Conservation (phyloP, 805 yeast species). For the Candida tallmaniae region DNA sequence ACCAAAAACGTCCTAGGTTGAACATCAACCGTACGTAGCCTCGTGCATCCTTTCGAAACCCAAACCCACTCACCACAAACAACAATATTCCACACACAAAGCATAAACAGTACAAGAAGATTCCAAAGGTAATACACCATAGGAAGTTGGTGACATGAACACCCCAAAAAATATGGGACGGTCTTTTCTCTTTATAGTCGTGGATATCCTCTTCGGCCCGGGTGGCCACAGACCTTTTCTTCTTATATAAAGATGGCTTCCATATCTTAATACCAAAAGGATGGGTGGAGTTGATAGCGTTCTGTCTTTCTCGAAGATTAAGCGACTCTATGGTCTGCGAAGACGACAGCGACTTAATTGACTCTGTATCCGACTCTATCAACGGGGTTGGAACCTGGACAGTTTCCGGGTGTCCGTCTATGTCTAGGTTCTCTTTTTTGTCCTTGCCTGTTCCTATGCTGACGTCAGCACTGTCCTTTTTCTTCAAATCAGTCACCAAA, state of each 20-base stretch:
- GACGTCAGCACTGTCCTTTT: conserved; percentile 12
- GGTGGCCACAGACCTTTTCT: conserved; percentile 82
- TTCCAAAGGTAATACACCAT: conserved; percentile 76
- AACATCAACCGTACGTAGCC: conserved; percentile 60
- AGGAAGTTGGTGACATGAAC: conserved; percentile 64
- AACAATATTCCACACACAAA: conserved; percentile 45
- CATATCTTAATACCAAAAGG: conserved; percentile 98
- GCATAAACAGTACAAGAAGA: conserved; percentile 53
- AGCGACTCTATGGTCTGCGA: conserved; percentile 69
- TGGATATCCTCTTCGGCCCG: conserved; percentile 94
- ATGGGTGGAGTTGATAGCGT: conserved; percentile 93
- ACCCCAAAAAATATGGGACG: conserved; percentile 43
- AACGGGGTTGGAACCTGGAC: conserved; percentile 9
- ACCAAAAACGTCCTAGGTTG: conserved; percentile 64
- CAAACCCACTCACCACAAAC: conserved; percentile 35
- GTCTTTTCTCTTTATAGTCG: conserved; percentile 44
- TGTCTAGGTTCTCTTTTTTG: conserved; percentile 18
- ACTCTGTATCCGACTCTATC: conserved; percentile 21
- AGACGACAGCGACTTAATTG: conserved; percentile 24
- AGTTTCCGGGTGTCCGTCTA: conserved; percentile 11
- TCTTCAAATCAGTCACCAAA: too few species aligned
- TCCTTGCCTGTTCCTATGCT: conserved; percentile 7
- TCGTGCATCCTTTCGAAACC: conserved; percentile 47
- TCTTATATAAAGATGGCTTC: conserved; percentile 97
- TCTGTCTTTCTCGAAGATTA: conserved; percentile 87